Conservation (phyloP, 352 stramenopile genomes). For the Globisporangium perplexum region DNA sequence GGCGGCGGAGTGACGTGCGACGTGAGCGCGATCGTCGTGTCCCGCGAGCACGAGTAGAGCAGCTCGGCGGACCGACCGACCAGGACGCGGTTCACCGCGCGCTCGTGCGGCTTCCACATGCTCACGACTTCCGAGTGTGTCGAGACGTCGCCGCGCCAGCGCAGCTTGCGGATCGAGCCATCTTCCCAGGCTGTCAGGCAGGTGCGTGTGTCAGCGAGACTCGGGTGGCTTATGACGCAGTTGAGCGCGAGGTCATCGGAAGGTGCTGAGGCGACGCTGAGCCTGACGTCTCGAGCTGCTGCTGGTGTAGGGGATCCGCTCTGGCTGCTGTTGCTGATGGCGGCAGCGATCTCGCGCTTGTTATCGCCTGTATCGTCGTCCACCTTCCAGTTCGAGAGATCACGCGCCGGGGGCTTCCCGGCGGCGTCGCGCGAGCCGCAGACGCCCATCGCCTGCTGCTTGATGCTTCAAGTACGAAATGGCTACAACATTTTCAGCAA, state of each 20-base stretch:
- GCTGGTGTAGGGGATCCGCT: background rate
- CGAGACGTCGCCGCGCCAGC: conserved; percentile 22
- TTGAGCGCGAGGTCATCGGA: conserved; percentile 36
- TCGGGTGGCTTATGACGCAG: conserved; percentile 31
- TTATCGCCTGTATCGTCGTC: conserved; percentile 7
- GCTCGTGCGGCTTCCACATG: conserved; percentile 42
- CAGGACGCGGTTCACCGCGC: conserved; percentile 58
- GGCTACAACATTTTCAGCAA: background rate
- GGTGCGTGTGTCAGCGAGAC: conserved; percentile 11
- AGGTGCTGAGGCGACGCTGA: background rate
- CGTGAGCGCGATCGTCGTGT: conserved; percentile 66
- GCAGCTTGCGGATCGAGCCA: conserved; percentile 39
- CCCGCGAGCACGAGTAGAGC: conserved; percentile 73
- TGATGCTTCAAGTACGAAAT: background rate
- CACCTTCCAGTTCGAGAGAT: conserved; percentile 45
- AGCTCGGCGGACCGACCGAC: conserved; percentile 27
- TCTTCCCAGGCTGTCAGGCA: conserved; percentile 75
- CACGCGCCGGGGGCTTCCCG: conserved; percentile 10
- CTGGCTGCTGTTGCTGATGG: background rate
- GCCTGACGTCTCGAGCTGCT: background rate
- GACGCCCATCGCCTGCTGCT: conserved; percentile 28
- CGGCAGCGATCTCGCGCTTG: background rate
- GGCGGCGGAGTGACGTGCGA: conserved; percentile 3
- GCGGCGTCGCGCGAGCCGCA: conserved; percentile 32
- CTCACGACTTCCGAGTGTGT: conserved; percentile 14